Evolutionary conservation across 2,329 filamentous ascomycete genomes (phyloP).

Genomic region (Claviceps purpurea): DNA sequence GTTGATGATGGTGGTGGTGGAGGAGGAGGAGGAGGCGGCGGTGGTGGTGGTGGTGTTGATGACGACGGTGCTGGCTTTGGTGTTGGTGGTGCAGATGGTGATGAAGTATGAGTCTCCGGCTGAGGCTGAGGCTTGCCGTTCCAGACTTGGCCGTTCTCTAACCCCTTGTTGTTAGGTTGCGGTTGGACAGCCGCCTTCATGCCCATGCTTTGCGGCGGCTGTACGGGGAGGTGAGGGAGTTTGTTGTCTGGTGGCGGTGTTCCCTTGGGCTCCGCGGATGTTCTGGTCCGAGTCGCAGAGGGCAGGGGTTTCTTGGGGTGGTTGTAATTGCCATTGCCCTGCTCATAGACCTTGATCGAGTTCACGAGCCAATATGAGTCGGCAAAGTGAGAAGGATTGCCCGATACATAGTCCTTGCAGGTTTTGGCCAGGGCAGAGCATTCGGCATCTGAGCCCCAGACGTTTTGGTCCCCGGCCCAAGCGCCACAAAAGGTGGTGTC

Average conservation of each 20-base stretch:
- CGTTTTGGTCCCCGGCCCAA: slow-evolving; percentile 55
- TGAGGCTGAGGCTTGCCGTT: slow-evolving; percentile 1
- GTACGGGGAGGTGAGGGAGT: not conserved
- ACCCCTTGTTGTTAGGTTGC: not conserved
- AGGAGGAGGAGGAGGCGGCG: no score
- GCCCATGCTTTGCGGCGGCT: not conserved
- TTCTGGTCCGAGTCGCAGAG: not conserved
- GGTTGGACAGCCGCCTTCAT: not conserved
- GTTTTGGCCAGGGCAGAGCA: slow-evolving; percentile 48
- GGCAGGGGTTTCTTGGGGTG: not conserved
- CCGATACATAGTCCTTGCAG: slow-evolving; percentile 59
- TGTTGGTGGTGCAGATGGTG: not conserved
- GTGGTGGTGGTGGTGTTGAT: not conserved
- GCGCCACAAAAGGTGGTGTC: slow-evolving; percentile 78
- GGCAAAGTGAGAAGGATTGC: slow-evolving; percentile 55
- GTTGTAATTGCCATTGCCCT: slow-evolving; percentile 2
- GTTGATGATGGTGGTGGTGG: not conserved
- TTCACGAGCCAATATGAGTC: slow-evolving; percentile 71
- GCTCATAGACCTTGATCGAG: slow-evolving; percentile 48
- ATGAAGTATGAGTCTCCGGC: not conserved
- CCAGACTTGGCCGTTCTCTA: not conserved
- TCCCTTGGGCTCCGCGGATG: not conserved
- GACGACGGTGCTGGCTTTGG: not conserved
- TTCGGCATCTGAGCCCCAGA: slow-evolving; percentile 44
- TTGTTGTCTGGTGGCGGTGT: not conserved